Conservation (phyloP, 75 land plant species). For the Selaginella tamariscina region DNA sequence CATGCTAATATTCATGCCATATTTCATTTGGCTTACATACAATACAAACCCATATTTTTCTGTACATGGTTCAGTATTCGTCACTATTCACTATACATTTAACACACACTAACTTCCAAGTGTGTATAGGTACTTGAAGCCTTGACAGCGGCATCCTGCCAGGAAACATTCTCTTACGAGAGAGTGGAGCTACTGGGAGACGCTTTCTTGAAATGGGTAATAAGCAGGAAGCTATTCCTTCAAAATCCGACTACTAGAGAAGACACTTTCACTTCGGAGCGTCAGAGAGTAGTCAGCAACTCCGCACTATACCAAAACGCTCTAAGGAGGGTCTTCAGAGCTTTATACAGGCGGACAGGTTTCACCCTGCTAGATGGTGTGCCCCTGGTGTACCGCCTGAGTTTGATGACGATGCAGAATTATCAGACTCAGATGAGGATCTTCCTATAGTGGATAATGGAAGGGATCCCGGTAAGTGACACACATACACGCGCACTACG, state of each 20-base stretch:
- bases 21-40: too few species aligned
- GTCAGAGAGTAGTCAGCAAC: constrained; percentile 97
- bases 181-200: constrained; percentile 95
- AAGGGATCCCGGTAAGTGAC: too few species aligned
- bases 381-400: constrained; percentile 99
- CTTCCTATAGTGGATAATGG: neutral
- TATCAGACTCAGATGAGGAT: neutral
- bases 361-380: constrained; percentile 98
- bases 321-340: constrained; percentile 76
- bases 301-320: constrained; percentile 87
- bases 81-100: neutral
- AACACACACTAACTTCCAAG: constrained; percentile 5
- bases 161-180: constrained; percentile 96
- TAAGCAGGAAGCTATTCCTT: constrained; percentile 81
- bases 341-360: constrained; percentile 97
- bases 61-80: too few species aligned
- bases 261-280: constrained; percentile 94
- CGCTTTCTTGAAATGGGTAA: constrained; percentile 99
- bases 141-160: constrained; percentile 98
- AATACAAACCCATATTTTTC: too few species aligned
- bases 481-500: too few species aligned
- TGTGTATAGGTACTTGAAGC: constrained; percentile 85
- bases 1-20: too few species aligned
- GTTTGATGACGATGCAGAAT: constrained; percentile 88
- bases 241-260: constrained; percentile 93